Conservation (phyloP, 179 eudicot species). For the Patellifolia procumbens region DNA sequence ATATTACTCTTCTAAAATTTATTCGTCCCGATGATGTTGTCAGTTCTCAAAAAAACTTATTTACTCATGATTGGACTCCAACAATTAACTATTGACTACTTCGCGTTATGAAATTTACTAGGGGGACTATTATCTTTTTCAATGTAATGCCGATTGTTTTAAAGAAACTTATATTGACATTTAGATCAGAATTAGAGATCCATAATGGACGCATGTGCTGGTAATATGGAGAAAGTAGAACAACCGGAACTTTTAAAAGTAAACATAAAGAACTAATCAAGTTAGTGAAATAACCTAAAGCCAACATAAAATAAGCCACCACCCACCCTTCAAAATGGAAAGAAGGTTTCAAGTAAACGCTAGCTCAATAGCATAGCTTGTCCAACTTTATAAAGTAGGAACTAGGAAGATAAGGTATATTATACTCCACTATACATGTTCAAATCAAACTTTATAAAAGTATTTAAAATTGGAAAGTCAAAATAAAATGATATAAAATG, state of each 20-base stretch:
- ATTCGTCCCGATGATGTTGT: no score
- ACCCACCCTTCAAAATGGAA: background rate
- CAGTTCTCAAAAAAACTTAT: no score
- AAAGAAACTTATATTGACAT: background rate
- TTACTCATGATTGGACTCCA: no score
- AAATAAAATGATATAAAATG: slow-evolving; percentile 13
- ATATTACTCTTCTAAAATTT: no score
- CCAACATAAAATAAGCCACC: no score
- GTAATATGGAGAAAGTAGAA: background rate
- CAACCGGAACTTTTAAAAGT: background rate
- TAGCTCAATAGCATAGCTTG: background rate
- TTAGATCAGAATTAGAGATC: background rate
- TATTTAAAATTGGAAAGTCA: slow-evolving; percentile 9
- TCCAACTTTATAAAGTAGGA: background rate
- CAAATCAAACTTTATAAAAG: background rate
- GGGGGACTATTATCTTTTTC: background rate
- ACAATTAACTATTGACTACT: no score
- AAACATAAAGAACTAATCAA: background rate
- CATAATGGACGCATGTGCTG: background rate
- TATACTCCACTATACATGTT: no score
- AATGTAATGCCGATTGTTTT: background rate
- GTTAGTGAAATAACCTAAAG: background rate
- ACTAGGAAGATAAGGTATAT: background rate
- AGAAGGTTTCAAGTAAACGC: background rate
- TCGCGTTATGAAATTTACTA: no score